Evolutionary conservation across 805 yeast species (phyloP), one percentile per base, ranked within the genome.

Genomic region (Candida qinlingensis): DNA sequence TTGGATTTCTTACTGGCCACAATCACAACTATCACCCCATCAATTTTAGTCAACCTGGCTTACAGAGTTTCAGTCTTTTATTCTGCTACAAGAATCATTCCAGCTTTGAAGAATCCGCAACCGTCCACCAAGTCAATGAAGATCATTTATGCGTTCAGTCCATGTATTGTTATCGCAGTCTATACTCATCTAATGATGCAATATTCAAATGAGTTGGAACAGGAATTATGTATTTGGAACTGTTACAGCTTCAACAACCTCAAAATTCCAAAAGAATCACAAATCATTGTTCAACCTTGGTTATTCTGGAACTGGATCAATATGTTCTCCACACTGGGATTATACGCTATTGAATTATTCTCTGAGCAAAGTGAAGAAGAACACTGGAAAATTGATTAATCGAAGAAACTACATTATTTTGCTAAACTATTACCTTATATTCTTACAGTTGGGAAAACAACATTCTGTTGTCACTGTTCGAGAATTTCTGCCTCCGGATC

Each of bases 281-380:
- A 54, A 40, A 51, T 71, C 4, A 54, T 67, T 45, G 72, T 77
- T 40, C 75, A 83, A 62, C 85, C 96, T n/a, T 86, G 96, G 88
- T 90, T 89, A 59, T 87, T 94, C 63, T 92, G 99, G 98, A 88
- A 91, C 59, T 92, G 98, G 98, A 79, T 87, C 50, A 92, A 92
- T 63, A 87, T 92, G 72, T 81, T 85, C 55, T 76, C 85, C 46
- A 86, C 96, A 9, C 69, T 94, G 48, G 70, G 81, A n/a, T 72
- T 94, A 29, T 92, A 92, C 66, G 82, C 85, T 31, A 72, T 86
- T 42, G 99, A 92, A 68, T 71, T 92, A 51, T 66, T 81, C 19
- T 64, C 68, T 25, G 69, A 63, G 28, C 60, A 55, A 38, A 53
- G 46, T n/a, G 54, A 51, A 30, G 58, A 52, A 40, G 56, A 50